Percentiles rank a stretch among this genome's conserved stretches.
phyloP scores from a whole-genome alignment of 106 monocot genomes.

The Allium sativum region DNA sequence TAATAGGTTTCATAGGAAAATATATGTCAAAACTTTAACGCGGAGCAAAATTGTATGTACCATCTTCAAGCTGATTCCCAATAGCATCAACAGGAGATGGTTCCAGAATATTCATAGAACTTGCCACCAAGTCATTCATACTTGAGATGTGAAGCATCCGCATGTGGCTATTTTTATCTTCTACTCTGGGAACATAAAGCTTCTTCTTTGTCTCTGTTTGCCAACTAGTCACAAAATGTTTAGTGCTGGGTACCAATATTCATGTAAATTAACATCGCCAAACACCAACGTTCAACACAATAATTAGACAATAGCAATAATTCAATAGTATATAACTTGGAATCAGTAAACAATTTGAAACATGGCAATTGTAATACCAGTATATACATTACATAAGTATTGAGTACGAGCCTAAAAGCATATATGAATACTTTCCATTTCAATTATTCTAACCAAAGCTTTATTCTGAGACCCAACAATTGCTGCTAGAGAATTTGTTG shows the following conservation, averaged over 20 bases:
- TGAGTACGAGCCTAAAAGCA: too few relatives aligned
- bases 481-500: too few relatives aligned
- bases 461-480: too few relatives aligned
- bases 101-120: conserved; percentile 98
- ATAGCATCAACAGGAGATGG: conserved; percentile 58
- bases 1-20: neutral
- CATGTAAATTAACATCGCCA: too few relatives aligned
- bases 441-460: too few relatives aligned
- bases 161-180: conserved; percentile 91
- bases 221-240: conserved; percentile 27
- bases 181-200: conserved; percentile 93
- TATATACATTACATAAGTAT: too few relatives aligned
- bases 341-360: too few relatives aligned
- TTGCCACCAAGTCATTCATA: conserved; percentile 60
- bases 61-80: conserved; percentile 82
- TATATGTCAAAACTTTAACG: neutral
- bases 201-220: conserved; percentile 42
- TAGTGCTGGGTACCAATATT: neutral
- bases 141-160: conserved; percentile 71
- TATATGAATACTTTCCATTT: too few relatives aligned
- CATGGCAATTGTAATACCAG: too few relatives aligned
- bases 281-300: too few relatives aligned
- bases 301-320: too few relatives aligned
- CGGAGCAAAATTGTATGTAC: conserved; percentile 17
- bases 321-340: too few relatives aligned